Base-by-base conservation (phyloP, 2,329 filamentous ascomycete genomes). In the Aspergillus sp. region DNA sequence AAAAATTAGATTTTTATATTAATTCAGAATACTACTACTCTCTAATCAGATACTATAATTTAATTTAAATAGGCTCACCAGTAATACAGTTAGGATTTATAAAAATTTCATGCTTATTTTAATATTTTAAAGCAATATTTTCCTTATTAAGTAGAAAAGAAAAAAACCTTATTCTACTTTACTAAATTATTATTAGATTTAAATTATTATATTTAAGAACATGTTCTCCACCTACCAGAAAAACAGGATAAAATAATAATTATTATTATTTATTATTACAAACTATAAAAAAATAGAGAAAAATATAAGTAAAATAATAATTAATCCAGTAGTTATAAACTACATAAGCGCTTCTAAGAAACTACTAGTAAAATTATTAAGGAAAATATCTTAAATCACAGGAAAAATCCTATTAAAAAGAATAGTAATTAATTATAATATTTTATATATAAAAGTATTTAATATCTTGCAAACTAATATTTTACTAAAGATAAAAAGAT, bases 61-160 rank as follows among this genome's bases (percentile, higher is more conserved):
- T 27, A 57, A 38, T 5, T 57, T 27, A 25, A 57, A 27, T 32
- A 41, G 6, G 3, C 11, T 21, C 27, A 49, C 17, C 13, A 52
- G 19, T 41, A 41, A 17, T 19, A 32, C 21, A 23, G 21, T 19
- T 19, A 56, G 36, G 23, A 44, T 38, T 2, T 44, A 19, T 5
- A 11, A 56, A n/a, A 56, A 38, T 47, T 48, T 56, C 32, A 56
- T 56, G 39, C 2, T 48, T 56, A 56, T 56, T 3, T 48, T 30
- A 36, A 32, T 47, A 56, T 56, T 15, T 38, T 48, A 32, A 38
- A 38, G 38, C 10, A 48, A 36, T 54, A 54, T 44, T 48, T 56
- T 13, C 23, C 6, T 8, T 8, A 2, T 27, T 8, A 27, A 8
- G 25, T 1, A 5, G 6, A 27, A 2, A 27, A 27, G 2, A 2